Base-by-base conservation (phyloP, 1,139 yeast genomes). In the Pichia sp. region DNA sequence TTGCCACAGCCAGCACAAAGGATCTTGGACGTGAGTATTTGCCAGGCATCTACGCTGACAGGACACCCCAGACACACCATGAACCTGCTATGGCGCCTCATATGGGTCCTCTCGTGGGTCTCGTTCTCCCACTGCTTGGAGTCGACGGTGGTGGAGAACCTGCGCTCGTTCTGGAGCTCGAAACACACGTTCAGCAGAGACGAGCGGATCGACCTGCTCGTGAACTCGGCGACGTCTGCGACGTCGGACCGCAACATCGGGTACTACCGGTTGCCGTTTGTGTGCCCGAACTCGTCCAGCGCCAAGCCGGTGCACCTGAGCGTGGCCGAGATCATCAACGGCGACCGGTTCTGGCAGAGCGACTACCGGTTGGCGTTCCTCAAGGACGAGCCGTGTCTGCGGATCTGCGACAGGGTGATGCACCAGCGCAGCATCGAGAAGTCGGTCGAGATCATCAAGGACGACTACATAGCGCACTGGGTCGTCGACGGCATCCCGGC, bases 381-480 rank as follows among this genome's bases (percentile, higher is more conserved):
- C 6, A 68, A 76, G 16, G 95, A 87, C 66, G 74, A 76, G 48
- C 77, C 81, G 0, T 90, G 97, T 69, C 74, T 74, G 47, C 71
- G 85, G 46, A 70, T 89, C 23, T 90, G 97, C 71, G 86, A 84
- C 53, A 75, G 85, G 60, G 72, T 74, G 32, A 79, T 87, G 10
- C 72, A 68, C 42, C 78, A 77, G 16, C 70, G 70, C 1, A 86
- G 80, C 3, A 66, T 87, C 38, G 71, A 69, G 54, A 73, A 79
- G 53, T 90, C 95, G 0, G 81, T 77, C 52, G 75, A 80, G 31
- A 72, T 90, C 56, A 82, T 90, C 49, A 75, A 80, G 61, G 74
- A 84, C 55, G 88, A 88, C 2, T 90, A 90, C 64, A 85, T 85
- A 52, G 90, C 80, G 13, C 93, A 90, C 65, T 90, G 97, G 97